Base-by-base conservation (phyloP, 345 rosid genomes). In the Alliaria petiolata region DNA sequence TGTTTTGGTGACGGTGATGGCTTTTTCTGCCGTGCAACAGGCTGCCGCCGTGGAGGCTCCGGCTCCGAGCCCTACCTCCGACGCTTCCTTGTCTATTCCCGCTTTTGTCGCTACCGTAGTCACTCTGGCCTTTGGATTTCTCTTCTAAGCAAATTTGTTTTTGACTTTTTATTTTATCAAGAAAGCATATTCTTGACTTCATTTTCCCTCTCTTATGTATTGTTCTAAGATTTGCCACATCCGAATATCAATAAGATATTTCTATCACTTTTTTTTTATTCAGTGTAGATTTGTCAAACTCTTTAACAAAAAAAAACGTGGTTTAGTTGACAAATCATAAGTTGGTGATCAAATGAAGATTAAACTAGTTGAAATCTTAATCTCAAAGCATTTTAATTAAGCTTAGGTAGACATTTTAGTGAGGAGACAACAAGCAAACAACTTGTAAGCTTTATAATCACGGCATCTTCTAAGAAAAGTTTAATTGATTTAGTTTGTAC, bases 21-120 rank as follows among this genome's bases (percentile, higher is more conserved):
- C 67, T 33, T 57, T 66, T 9, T 66, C 72, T 13, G 53, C 72
- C 34, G 19, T 74, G 54, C 61, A 71, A 40, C 72, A 57, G 35
- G 67, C 62, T 46, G 72, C 62, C 34, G 72, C 78, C n/a, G 67
- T 60, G 51, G 72, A 74, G 12, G 78, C 78, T 38, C 72, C 78
- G 13, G 78, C 78, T 7, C 78, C 72, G 7, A 74, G 72, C 51
- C 78, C 72, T 58, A 52, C 78, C 58, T 74, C 78, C 15, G 78
- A 65, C 28, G 78, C 78, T 65, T 66, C 67, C 16, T 30, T 42
- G 35, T 58, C 40, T 67, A 59, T 74, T 13, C 66, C 78, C 0
- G 14, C 61, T 39, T 26, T 74, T 19, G 34, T 74, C 14, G 72
- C 61, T 6, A 12, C 67, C 22, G 42, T 65, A 19, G 53, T 36